Percentiles rank a stretch among this genome's conserved stretches.
These are phyloP conservation scores for Hypoxylon trugodes DNA, from an alignment of 495 filamentous ascomycete species.

Conservation along the genomic window DNA sequence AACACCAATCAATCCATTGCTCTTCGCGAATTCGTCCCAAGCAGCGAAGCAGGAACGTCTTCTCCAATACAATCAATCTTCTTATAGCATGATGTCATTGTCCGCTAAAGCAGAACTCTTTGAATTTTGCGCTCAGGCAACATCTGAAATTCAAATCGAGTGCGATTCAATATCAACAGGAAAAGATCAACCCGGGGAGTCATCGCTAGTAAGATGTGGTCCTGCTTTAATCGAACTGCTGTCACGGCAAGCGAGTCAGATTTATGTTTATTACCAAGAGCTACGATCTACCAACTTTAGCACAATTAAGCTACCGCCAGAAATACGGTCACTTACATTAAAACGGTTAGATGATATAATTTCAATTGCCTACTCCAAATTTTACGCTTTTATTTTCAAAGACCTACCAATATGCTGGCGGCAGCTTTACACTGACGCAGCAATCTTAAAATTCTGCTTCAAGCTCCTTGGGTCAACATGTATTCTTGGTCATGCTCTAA, in stretches of 20 bases:
- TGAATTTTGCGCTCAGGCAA: slow-evolving; percentile 30
- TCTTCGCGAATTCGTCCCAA: too few species aligned
- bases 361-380: slow-evolving; percentile 59
- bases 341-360: slow-evolving; percentile 56
- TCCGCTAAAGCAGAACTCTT: slow-evolving; percentile 36
- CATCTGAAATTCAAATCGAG: slow-evolving; percentile 39
- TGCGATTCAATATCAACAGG: slow-evolving; percentile 35
- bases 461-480: slow-evolving; percentile 52
- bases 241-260: slow-evolving; percentile 45
- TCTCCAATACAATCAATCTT: too few species aligned
- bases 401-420: slow-evolving; percentile 80
- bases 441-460: slow-evolving; percentile 66
- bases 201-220: slow-evolving; percentile 45
- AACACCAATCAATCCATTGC: too few species aligned
- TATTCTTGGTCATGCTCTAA: slow-evolving; percentile 21
- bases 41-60: too few species aligned
- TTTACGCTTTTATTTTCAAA: slow-evolving; percentile 79
- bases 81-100: slow-evolving; percentile 24
- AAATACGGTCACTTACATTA: slow-evolving; percentile 16
- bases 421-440: slow-evolving; percentile 79
- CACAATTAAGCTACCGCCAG: not conserved
- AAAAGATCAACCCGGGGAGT: not conserved
- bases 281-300: not conserved
- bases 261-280: slow-evolving; percentile 31
- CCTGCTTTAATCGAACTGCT: slow-evolving; percentile 50